A percentile compares a stretch with the other conserved stretches of the same genome.
phyloP scores from a whole-genome alignment of 495 filamentous ascomycete genomes.

The Penicillium flavigenum region DNA sequence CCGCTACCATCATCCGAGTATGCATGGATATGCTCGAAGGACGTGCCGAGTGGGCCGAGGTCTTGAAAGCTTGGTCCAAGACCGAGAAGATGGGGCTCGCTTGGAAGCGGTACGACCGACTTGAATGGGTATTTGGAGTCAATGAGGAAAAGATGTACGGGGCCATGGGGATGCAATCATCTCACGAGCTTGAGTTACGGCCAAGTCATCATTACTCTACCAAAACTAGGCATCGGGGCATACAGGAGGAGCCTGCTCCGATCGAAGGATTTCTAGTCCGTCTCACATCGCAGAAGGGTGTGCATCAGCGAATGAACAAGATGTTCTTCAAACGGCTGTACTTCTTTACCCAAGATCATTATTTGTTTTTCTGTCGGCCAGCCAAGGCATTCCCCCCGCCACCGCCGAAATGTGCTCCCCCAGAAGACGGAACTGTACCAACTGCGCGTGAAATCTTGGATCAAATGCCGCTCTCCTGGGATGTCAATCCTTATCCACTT shows the following conservation, averaged over 20 bases:
- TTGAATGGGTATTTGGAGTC: slow-evolving; percentile 71
- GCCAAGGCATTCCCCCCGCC: slow-evolving; percentile 63
- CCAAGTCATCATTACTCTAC: slow-evolving; percentile 71
- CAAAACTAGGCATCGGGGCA: slow-evolving; percentile 37
- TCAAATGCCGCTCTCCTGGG: slow-evolving; percentile 60
- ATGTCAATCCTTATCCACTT: slow-evolving; percentile 62
- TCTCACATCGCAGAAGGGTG: slow-evolving; percentile 64
- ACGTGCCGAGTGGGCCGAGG: slow-evolving; percentile 60
- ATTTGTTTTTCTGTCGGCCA: slow-evolving; percentile 64
- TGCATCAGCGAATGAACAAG: slow-evolving; percentile 58
- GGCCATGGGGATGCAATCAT: slow-evolving; percentile 68
- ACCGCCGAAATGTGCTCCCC: slow-evolving; percentile 54
- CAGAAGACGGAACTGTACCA: slow-evolving; percentile 42
- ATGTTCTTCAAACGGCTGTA: slow-evolving; percentile 72
- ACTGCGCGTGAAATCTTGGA: slow-evolving; percentile 56
- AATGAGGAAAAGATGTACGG: slow-evolving; percentile 76
- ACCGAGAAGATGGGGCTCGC: slow-evolving; percentile 67
- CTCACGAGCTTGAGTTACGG: slow-evolving; percentile 72
- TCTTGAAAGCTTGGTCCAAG: slow-evolving; percentile 59
- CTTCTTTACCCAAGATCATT: slow-evolving; percentile 68
- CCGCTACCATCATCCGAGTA: slow-evolving; percentile 53
- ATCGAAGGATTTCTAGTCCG: slow-evolving; percentile 73
- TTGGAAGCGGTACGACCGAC: slow-evolving; percentile 73
- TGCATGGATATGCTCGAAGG: slow-evolving; percentile 61
- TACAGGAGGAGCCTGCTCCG: slow-evolving; percentile 59